Evolutionary conservation across 2,329 filamentous ascomycete species (phyloP).

Genomic region (Sporothrix protearum): DNA sequence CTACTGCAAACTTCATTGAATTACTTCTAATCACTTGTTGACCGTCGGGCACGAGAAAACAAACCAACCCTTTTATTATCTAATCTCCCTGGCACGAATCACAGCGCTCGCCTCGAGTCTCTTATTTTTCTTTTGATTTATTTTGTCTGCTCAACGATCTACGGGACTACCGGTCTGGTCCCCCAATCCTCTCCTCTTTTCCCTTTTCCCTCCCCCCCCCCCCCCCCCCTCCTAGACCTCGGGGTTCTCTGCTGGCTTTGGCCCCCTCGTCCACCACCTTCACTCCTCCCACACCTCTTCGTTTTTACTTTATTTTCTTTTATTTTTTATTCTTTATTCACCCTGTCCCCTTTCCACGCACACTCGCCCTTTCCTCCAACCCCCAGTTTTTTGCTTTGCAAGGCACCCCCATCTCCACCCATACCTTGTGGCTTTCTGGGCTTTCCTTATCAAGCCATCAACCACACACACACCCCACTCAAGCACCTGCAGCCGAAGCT

Average conservation of each 20-base stretch:
- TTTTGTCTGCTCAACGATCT: constrained; percentile 5
- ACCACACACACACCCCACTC: constrained; percentile 31
- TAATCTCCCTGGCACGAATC: constrained; percentile 27
- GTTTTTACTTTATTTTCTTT: no score
- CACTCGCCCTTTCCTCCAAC: constrained; percentile 27
- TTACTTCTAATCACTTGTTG: not conserved
- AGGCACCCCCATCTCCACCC: constrained; percentile 17
- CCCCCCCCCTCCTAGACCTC: constrained; percentile 4
- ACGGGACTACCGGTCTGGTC: constrained; percentile 26
- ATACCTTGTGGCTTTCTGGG: constrained; percentile 17
- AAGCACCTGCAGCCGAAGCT: constrained; percentile 33
- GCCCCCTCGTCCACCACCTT: constrained; percentile 28
- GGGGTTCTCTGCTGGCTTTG: constrained; percentile 27
- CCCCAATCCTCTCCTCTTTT: constrained; percentile 15
- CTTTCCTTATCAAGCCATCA: constrained; percentile 22
- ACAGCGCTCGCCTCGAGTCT: constrained; percentile 2
- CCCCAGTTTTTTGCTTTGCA: constrained; percentile 31
- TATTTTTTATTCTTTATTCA: not conserved
- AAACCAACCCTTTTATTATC: constrained; percentile 21
- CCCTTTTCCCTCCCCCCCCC: not conserved
- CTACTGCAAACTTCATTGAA: constrained; percentile 29
- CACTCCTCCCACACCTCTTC: constrained; percentile 16
- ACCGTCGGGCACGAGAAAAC: not conserved
- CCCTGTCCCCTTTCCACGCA: constrained; percentile 10
- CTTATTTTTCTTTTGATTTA: not conserved